A percentile compares a stretch with the other conserved stretches of the same genome.
Evolutionary conservation across 1,284 basidiomycete genomes (phyloP).

Genomic region (Marasmius oreades): DNA sequence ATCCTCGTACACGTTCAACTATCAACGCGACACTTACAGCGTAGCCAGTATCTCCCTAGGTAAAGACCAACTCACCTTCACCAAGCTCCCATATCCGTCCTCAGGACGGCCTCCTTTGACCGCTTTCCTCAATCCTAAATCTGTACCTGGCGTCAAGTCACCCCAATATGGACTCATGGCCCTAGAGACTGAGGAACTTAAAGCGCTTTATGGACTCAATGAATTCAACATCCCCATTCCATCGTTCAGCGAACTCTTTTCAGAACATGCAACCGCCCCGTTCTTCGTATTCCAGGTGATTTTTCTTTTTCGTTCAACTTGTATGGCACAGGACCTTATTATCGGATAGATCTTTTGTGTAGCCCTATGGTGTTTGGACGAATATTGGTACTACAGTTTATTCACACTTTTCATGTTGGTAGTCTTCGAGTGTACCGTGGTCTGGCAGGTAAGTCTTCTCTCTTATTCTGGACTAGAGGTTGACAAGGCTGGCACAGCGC

Average conservation of each 20-base stretch:
- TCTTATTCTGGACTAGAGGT: neutral
- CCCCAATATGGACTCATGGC: conserved; percentile 29
- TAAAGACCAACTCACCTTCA: conserved; percentile 52
- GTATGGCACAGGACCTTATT: conserved; percentile 55
- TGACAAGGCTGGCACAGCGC: conserved; percentile 48
- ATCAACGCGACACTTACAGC: conserved; percentile 95
- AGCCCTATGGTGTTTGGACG: conserved; percentile 92
- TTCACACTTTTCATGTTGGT: conserved; percentile 97
- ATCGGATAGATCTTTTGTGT: conserved; percentile 97
- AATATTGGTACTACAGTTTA: conserved; percentile 97
- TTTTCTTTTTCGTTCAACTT: neutral
- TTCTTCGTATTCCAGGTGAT: conserved; percentile 81
- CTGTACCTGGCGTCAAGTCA: conserved; percentile 13
- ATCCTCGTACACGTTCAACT: conserved; percentile 83
- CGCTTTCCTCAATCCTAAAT: conserved; percentile 58
- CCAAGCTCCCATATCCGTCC: conserved; percentile 87
- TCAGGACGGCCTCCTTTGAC: conserved; percentile 70
- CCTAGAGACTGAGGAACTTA: conserved; percentile 42
- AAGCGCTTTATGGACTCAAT: conserved; percentile 81
- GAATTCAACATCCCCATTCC: conserved; percentile 96
- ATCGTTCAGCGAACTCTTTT: conserved; percentile 56
- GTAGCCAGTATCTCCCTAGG: conserved; percentile 53
- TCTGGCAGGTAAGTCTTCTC: conserved; percentile 76
- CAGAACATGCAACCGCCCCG: conserved; percentile 42
- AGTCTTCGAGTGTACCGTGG: conserved; percentile 95